Conservation (phyloP, 1,284 basidiomycete genomes). For the Trametes pubescens region DNA sequence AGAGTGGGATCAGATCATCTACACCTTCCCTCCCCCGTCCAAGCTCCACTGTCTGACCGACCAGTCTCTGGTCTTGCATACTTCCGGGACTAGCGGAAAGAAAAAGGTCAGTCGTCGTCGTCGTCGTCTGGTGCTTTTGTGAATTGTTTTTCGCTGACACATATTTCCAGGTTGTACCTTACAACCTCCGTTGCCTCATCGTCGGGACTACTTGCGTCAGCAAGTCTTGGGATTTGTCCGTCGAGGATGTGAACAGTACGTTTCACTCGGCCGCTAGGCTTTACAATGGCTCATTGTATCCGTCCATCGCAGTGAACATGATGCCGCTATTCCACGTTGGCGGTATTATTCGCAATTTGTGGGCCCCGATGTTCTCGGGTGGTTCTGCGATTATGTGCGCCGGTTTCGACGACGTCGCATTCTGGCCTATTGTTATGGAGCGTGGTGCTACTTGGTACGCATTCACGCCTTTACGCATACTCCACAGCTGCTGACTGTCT, state of each 20-base stretch:
- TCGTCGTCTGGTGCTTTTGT: not conserved
- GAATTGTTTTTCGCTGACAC: not conserved
- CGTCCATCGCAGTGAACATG: constrained; percentile 54
- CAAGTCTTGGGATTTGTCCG: constrained; percentile 60
- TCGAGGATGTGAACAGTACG: constrained; percentile 52
- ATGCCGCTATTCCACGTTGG: constrained; percentile 78
- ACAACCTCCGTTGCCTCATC: constrained; percentile 63
- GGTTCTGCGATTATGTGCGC: constrained; percentile 66
- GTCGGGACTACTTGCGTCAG: constrained; percentile 65
- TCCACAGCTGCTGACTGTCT: not conserved
- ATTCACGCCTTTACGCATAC: not conserved
- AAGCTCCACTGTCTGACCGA: constrained; percentile 50
- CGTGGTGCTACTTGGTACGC: constrained; percentile 59
- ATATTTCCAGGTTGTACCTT: constrained; percentile 50
- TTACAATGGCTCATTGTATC: not conserved
- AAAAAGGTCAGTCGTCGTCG: constrained; percentile 49
- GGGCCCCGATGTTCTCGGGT: constrained; percentile 64
- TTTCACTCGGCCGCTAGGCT: not conserved
- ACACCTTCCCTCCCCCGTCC: constrained; percentile 34
- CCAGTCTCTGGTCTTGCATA: constrained; percentile 64
- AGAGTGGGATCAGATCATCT: constrained; percentile 20
- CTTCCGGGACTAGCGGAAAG: constrained; percentile 68
- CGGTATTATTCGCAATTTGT: constrained; percentile 67
- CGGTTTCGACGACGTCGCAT: constrained; percentile 63
- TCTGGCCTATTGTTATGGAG: constrained; percentile 61